A percentile compares a stretch with the other conserved stretches of the same genome.
Conservation (phyloP, 192 early-diverging fungal species). For the Cladochytrium replicatum region DNA sequence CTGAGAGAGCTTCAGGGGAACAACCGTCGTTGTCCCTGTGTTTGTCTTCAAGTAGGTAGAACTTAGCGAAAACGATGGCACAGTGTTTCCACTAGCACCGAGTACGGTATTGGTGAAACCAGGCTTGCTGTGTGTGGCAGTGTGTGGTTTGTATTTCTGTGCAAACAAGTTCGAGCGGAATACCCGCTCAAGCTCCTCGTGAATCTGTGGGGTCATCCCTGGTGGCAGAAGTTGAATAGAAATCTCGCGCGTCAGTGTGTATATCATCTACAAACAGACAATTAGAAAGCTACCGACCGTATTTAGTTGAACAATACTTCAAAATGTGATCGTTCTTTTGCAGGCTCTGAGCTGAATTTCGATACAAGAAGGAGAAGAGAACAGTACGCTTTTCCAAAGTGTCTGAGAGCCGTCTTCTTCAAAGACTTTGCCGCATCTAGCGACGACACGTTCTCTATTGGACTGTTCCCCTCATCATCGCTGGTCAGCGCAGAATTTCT, state of each 20-base stretch:
- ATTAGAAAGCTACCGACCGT: background rate
- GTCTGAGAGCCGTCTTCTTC: conserved; percentile 11
- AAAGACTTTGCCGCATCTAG: no score
- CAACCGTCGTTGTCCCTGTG: no score
- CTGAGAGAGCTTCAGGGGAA: no score
- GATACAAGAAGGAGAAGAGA: conserved; percentile 32
- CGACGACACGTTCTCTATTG: no score
- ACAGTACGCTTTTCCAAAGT: conserved; percentile 33
- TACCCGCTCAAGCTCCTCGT: conserved; percentile 30
- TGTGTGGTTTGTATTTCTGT: no score
- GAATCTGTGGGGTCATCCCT: conserved; percentile 14
- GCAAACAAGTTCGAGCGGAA: conserved; percentile 37
- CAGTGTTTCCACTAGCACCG: no score
- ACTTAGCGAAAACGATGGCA: no score
- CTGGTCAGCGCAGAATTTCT: no score
- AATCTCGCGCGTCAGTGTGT: conserved; percentile 31
- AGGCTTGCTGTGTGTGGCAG: no score
- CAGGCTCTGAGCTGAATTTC: conserved; percentile 17
- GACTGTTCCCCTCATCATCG: no score
- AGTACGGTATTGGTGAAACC: no score
- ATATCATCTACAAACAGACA: conserved; percentile 26
- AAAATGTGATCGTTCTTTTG: conserved; percentile 36
- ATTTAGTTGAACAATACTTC: conserved; percentile 21
- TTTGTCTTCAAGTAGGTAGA: no score
- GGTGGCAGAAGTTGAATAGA: conserved; percentile 15